Evolutionary conservation across 805 yeast genomes (phyloP).

Genomic region (Vanderwaltozyma yarrowii): DNA sequence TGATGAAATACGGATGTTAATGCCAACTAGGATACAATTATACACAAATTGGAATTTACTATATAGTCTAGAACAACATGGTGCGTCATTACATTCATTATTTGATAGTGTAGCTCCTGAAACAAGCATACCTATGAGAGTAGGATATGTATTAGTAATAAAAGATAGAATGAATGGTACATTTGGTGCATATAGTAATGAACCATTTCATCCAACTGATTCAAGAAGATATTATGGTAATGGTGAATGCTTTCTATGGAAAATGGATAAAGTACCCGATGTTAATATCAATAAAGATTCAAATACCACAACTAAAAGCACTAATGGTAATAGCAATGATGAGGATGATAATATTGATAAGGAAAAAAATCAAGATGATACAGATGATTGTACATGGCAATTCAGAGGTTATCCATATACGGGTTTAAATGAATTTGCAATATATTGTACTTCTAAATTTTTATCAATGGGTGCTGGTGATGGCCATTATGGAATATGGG

Average conservation of each 20-base stretch:
- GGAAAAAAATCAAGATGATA: slow-evolving; percentile 14
- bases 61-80: slow-evolving; percentile 87
- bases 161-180: slow-evolving; percentile 51
- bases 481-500: slow-evolving; percentile 88
- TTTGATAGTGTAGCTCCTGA: slow-evolving; percentile 47
- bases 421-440: slow-evolving; percentile 75
- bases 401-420: slow-evolving; percentile 82
- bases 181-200: slow-evolving; percentile 78
- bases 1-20: slow-evolving; percentile 56
- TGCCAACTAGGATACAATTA: slow-evolving; percentile 74
- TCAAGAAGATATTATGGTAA: slow-evolving; percentile 76
- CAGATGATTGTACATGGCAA: slow-evolving; percentile 28
- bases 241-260: slow-evolving; percentile 94
- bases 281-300: slow-evolving; percentile 4
- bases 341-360: slow-evolving; percentile 10
- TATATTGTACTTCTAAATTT: slow-evolving; percentile 69
- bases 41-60: slow-evolving; percentile 66
- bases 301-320: neutral
- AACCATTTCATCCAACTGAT: slow-evolving; percentile 59
- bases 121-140: slow-evolving; percentile 31
- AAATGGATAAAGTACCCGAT: slow-evolving; percentile 39
- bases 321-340: slow-evolving; percentile 1
- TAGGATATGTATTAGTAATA: slow-evolving; percentile 68
- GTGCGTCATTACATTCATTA: slow-evolving; percentile 73
- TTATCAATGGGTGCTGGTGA: slow-evolving; percentile 86